Conservation (phyloP, 2,329 filamentous ascomycete species). For the Bipolaris sorokiniana region DNA sequence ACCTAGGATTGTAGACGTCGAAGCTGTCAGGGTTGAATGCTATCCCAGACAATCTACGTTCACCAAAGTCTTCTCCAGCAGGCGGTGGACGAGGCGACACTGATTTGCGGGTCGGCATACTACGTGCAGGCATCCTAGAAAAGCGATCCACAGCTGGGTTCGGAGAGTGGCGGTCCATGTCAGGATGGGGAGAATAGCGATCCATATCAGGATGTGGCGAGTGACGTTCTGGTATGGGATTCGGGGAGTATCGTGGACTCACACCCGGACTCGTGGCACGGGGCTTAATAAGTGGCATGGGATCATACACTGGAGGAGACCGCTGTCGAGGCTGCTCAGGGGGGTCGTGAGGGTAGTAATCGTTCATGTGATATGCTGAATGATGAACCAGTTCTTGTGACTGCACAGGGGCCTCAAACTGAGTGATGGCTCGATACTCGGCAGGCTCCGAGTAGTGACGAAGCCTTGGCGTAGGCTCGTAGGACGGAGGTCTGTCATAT, state of each 20-base stretch:
- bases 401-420: slow-evolving; percentile 40
- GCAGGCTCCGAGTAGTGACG: slow-evolving; percentile 45
- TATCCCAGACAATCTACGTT: slow-evolving; percentile 63
- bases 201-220: slow-evolving; percentile 20
- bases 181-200: slow-evolving; percentile 24
- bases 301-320: slow-evolving; percentile 47
- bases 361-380: slow-evolving; percentile 30
- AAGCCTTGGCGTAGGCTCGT: slow-evolving; percentile 32
- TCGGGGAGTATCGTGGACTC: slow-evolving; percentile 33
- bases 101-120: slow-evolving; percentile 68
- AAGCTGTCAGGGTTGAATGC: slow-evolving; percentile 80
- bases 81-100: slow-evolving; percentile 70
- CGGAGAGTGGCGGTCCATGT: slow-evolving; percentile 24
- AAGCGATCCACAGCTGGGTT: slow-evolving; percentile 43
- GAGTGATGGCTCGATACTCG: slow-evolving; percentile 41
- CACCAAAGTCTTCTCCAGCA: slow-evolving; percentile 48
- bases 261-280: slow-evolving; percentile 53
- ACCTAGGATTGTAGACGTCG: slow-evolving; percentile 70
- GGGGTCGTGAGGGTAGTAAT: slow-evolving; percentile 54
- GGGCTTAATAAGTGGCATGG: slow-evolving; percentile 52
- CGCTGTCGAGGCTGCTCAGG: slow-evolving; percentile 45
- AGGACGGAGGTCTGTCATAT: slow-evolving; percentile 31
- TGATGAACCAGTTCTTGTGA: slow-evolving; percentile 41
- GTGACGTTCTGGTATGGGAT: slow-evolving; percentile 13
- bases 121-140: slow-evolving; percentile 52